A percentile compares a stretch with the other conserved stretches of the same genome.
Conservation (phyloP, 2,329 filamentous ascomycete species). For the Diaporthe citri region DNA sequence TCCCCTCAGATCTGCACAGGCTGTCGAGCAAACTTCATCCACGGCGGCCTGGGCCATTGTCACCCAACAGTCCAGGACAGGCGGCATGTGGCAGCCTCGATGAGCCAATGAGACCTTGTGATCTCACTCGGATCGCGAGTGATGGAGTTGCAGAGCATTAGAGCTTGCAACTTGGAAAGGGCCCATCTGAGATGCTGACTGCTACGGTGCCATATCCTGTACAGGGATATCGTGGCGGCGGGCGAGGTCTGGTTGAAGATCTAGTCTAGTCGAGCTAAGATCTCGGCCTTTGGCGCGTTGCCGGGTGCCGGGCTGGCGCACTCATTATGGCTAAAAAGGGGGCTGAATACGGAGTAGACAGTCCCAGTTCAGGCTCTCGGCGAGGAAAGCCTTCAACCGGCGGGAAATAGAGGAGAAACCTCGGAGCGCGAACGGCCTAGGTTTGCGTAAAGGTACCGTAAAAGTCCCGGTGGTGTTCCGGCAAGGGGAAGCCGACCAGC, state of each 20-base stretch:
- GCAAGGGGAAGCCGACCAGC: background rate
- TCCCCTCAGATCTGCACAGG: conserved; percentile 17
- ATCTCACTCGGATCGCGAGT: conserved; percentile 27
- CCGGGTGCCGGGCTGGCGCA: conserved; percentile 9
- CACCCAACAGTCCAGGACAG: conserved; percentile 19
- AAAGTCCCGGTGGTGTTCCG: background rate
- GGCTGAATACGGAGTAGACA: conserved; percentile 14
- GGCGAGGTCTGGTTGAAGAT: conserved; percentile 20
- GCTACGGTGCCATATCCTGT: conserved; percentile 12
- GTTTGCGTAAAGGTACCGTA: background rate
- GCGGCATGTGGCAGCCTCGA: conserved; percentile 14
- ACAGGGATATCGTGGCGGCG: conserved; percentile 20
- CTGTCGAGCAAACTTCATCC: conserved; percentile 18
- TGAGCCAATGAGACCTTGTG: conserved; percentile 15
- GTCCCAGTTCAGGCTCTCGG: conserved; percentile 16
- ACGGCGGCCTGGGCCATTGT: conserved; percentile 6
- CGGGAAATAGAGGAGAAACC: conserved; percentile 1
- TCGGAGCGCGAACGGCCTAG: background rate
- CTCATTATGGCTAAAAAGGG: conserved; percentile 27
- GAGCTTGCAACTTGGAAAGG: background rate
- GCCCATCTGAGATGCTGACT: conserved; percentile 25
- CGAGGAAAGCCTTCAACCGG: conserved; percentile 16
- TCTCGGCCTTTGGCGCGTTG: conserved; percentile 8
- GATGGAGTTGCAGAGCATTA: conserved; percentile 28
- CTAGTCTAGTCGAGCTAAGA: conserved; percentile 14